Percentiles rank a stretch among this genome's conserved stretches.
Evolutionary conservation across 1,139 yeast genomes (phyloP).

Genomic region (Lodderomyces jiufengensis): DNA sequence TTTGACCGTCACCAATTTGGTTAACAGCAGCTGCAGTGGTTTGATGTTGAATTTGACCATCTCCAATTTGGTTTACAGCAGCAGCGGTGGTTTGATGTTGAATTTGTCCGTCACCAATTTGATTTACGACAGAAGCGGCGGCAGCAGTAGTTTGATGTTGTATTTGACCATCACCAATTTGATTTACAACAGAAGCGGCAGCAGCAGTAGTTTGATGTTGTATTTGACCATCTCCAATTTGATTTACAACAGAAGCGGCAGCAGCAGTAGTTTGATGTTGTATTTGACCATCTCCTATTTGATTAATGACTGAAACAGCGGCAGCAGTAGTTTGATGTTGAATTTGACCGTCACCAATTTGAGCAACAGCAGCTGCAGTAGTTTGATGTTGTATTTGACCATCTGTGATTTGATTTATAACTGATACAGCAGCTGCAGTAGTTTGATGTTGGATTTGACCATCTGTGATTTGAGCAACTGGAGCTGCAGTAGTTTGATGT

Average conservation of each 20-base stretch:
- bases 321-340: conserved; percentile 30
- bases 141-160: conserved; percentile 34
- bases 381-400: conserved; percentile 42
- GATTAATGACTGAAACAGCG: conserved; percentile 42
- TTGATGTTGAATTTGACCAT: conserved; percentile 36
- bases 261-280: conserved; percentile 48
- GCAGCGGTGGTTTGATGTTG: conserved; percentile 34
- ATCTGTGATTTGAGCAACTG: conserved; percentile 42
- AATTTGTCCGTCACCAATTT: conserved; percentile 42
- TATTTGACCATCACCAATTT: conserved; percentile 42
- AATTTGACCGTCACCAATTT: conserved; percentile 34
- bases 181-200: conserved; percentile 23
- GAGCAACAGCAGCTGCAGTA: conserved; percentile 25
- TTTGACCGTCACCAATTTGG: conserved; percentile 36
- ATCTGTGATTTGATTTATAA: conserved; percentile 34
- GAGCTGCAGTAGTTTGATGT: conserved; percentile 27
- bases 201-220: conserved; percentile 34
- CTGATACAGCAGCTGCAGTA: conserved; percentile 18
- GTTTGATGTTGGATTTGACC: conserved; percentile 44
- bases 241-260: conserved; percentile 23
- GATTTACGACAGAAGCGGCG: conserved; percentile 22
- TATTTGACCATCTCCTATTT: conserved; percentile 61
- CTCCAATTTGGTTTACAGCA: conserved; percentile 30
- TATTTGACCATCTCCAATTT: conserved; percentile 42
- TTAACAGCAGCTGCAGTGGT: conserved; percentile 29